Percentiles rank a stretch among this genome's conserved stretches.
Evolutionary conservation across 108 stramenopile species (phyloP).

Genomic region (Skeletonema costatum): DNA sequence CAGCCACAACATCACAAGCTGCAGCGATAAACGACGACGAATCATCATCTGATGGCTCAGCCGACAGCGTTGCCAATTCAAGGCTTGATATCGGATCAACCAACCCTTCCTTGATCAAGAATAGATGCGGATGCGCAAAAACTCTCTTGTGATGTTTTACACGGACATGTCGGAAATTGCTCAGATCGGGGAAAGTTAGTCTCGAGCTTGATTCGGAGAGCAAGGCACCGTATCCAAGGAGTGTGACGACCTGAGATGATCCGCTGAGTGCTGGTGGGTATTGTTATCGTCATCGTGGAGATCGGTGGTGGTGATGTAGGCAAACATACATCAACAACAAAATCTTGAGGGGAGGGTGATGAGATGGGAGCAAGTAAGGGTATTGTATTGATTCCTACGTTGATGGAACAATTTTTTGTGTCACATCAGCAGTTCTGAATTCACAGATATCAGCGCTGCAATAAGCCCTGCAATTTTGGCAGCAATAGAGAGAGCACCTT

Average conservation of each 20-base stretch:
- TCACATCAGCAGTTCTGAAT: no score
- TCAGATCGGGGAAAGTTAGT: constrained; percentile 48
- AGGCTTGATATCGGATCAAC: constrained; percentile 21
- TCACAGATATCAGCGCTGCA: no score
- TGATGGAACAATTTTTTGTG: no score
- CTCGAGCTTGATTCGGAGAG: constrained; percentile 40
- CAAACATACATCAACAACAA: no score
- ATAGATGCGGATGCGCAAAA: constrained; percentile 52
- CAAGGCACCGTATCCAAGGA: constrained; percentile 56
- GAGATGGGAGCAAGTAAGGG: no score
- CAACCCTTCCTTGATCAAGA: constrained; percentile 37
- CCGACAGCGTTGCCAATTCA: constrained; percentile 43
- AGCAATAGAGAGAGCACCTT: no score
- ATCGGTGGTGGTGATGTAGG: no score
- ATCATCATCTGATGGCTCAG: constrained; percentile 21
- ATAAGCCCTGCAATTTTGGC: no score
- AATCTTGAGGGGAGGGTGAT: no score
- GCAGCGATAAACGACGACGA: constrained; percentile 42
- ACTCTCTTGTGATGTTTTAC: constrained; percentile 42
- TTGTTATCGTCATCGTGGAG: no score
- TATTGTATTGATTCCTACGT: no score
- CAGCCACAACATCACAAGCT: constrained; percentile 39
- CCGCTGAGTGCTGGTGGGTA: no score
- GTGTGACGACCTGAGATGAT: constrained; percentile 7
- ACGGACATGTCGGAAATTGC: constrained; percentile 50